phyloP scores from a whole-genome alignment of 805 yeast genomes.

The Vanderwaltozyma tropicalis region DNA sequence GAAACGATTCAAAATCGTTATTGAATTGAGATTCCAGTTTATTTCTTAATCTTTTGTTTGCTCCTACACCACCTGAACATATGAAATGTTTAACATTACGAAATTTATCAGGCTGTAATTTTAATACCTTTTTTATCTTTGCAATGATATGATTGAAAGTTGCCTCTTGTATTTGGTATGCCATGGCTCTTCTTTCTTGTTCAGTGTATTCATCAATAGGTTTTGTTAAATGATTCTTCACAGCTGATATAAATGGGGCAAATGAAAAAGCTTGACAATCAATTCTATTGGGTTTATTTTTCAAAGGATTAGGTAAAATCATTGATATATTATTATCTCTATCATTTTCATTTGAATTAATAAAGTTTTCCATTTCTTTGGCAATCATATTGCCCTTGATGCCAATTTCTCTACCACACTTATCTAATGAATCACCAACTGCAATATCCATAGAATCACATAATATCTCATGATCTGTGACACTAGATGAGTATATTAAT shows the following conservation, averaged over 20 bases:
- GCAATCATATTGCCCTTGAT: slow-evolving; percentile 78
- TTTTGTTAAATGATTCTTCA: slow-evolving; percentile 30
- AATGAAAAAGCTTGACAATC: slow-evolving; percentile 55
- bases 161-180: slow-evolving; percentile 49
- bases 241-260: slow-evolving; percentile 58
- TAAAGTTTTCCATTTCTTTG: slow-evolving; percentile 58
- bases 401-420: slow-evolving; percentile 82
- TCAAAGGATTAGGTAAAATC: slow-evolving; percentile 43
- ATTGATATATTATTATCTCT: slow-evolving; percentile 3
- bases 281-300: slow-evolving; percentile 37
- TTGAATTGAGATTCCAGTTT: slow-evolving; percentile 35
- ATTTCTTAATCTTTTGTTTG: slow-evolving; percentile 49
- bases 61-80: slow-evolving; percentile 91
- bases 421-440: slow-evolving; percentile 87
- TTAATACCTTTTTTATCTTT: slow-evolving; percentile 43
- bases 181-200: slow-evolving; percentile 35
- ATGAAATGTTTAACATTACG: slow-evolving; percentile 43
- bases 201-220: slow-evolving; percentile 12
- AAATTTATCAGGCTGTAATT: slow-evolving; percentile 33
- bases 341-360: slow-evolving; percentile 11
- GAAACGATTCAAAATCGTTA: slow-evolving; percentile 30
- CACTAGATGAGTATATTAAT: slow-evolving; percentile 55
- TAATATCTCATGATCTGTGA: slow-evolving; percentile 59
- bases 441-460: slow-evolving; percentile 80
- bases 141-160: slow-evolving; percentile 65